Base-by-base conservation (phyloP, 1,139 yeast species). In the Candida anutae region DNA sequence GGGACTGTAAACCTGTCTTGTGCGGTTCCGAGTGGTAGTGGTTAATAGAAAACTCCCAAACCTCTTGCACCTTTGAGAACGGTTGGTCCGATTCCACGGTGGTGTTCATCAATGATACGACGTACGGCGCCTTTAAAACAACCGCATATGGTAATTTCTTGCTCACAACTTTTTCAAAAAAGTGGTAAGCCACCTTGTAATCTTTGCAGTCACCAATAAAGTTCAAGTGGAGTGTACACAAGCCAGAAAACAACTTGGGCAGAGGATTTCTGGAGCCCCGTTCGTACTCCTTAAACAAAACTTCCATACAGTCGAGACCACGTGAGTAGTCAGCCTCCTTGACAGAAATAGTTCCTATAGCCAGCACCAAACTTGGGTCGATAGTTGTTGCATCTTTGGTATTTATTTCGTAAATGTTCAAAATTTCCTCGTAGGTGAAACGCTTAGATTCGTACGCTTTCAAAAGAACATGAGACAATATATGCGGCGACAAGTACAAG, bases 181-280 rank as follows among this genome's bases (percentile, higher is more conserved):
- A 82, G 28, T 74, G 71, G 45, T 71, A 74, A 4, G 95, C 84
- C 27, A 84, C 75, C 19, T 64, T 65, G 28, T 79, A 63, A 43
- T 85, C 93, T 41, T 76, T 75, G 51, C 88, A 80, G 39, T 75
- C 77, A 27, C 95, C 94, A 45, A 87, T 78, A 45, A 87, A 85
- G 3, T 82, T 69, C 38, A 80, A 66, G 54, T 82, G 94, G 28
- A 81, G 76, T 52, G 79, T 82, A 26, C 63, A 54, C 36, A 65
- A 53, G 2, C 57, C 47, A 13, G 43, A 37, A n/a, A n/a, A n/a
- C n/a, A n/a, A n/a, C n/a, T n/a, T n/a, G n/a, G n/a, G n/a, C 34
- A 48, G 43, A 14, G 52, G 39, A 28, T 39, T 37, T n/a, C 36
- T 36, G 20, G 35, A 22, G 12, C 30, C 17, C n/a, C 34, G 28